Evolutionary conservation across 2,329 filamentous ascomycete genomes (phyloP), one percentile per base, ranked within the genome.

Genomic region (Nothophaeocryptopus gaeumannii): DNA sequence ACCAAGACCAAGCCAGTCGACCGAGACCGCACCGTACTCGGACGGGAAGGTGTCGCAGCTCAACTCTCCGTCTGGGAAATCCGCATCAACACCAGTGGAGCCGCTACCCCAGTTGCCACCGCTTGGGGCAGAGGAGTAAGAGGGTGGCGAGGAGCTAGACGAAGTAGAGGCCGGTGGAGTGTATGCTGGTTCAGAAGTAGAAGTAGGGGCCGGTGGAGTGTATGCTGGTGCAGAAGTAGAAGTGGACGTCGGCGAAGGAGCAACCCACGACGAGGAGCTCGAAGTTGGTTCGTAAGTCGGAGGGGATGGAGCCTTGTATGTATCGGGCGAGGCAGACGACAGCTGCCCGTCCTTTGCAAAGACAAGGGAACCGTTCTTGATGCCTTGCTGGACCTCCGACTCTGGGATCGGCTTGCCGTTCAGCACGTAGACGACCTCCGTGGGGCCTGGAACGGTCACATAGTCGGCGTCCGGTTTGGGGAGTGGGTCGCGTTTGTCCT

Each of bases 31-130:
- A 60, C 93, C 93, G 64, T 95, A 97, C 0, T 82, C 75, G 2
- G 82, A 83, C 12, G 91, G 91, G 75, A 96, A 95, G 1, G 76
- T 66, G 55, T 70, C 72, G 74, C 93, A 97, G 57, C 78, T 71
- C 47, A 95, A 63, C 60, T 82, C 70, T 52, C 88, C 88, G 69
- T 85, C 85, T 10, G 86, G 87, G 77, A 97, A 97, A 7, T 83
- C 74, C 12, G 73, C 72, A 58, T 83, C 75, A 47, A 92, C 58
- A 43, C 87, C 88, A 16, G 64, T 74, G 43, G 69, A 74, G 58
- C 50, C 58, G 50, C 48, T 35, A 32, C 47, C 47, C 40, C 40
- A 53, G 40, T 38, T 39, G 20, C 20, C 7, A 26, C 20, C 20
- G 20, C 20, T 26, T 3, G 20, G 7, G 20, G 4, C 20, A 26